Percentiles rank a stretch among this genome's conserved stretches.
Evolutionary conservation across 2,329 filamentous ascomycete genomes (phyloP).

Genomic region (Neocatenulostroma microsporum): DNA sequence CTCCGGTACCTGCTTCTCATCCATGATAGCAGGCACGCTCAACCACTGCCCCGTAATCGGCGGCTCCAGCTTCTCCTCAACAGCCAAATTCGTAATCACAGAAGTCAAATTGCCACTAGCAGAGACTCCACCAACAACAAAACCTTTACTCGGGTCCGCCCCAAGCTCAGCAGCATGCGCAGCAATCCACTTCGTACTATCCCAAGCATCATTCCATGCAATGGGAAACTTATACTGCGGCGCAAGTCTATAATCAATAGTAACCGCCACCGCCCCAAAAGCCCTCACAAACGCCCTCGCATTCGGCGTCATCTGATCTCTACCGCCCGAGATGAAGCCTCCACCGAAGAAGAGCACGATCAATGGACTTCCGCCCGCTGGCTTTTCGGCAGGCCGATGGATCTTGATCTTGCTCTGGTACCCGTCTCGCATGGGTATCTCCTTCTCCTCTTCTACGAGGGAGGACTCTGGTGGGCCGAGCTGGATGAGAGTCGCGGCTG

Average conservation of each 20-base stretch:
- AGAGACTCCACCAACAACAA: conserved; percentile 44
- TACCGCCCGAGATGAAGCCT: conserved; percentile 22
- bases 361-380: conserved; percentile 16
- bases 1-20: conserved; percentile 27
- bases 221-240: conserved; percentile 43
- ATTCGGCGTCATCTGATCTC: conserved; percentile 19
- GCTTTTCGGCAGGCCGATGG: conserved; percentile 19
- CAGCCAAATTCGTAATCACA: conserved; percentile 33
- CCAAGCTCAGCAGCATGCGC: conserved; percentile 33
- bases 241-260: conserved; percentile 39
- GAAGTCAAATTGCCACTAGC: conserved; percentile 39
- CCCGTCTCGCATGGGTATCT: conserved; percentile 30
- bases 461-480: conserved; percentile 15
- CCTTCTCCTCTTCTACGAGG: conserved; percentile 30
- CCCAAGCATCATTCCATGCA: conserved; percentile 38
- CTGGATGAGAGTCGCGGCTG: neutral
- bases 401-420: conserved; percentile 28
- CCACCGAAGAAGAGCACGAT: conserved; percentile 24
- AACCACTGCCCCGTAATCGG: conserved; percentile 43
- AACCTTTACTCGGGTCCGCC: conserved; percentile 38
- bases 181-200: conserved; percentile 39
- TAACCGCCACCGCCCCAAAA: conserved; percentile 36
- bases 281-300: conserved; percentile 20
- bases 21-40: conserved; percentile 34
- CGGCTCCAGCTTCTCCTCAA: conserved; percentile 34